Percentiles rank a stretch among this genome's conserved stretches.
Conservation (phyloP, 805 yeast genomes). For the Saturnispora bothae region DNA sequence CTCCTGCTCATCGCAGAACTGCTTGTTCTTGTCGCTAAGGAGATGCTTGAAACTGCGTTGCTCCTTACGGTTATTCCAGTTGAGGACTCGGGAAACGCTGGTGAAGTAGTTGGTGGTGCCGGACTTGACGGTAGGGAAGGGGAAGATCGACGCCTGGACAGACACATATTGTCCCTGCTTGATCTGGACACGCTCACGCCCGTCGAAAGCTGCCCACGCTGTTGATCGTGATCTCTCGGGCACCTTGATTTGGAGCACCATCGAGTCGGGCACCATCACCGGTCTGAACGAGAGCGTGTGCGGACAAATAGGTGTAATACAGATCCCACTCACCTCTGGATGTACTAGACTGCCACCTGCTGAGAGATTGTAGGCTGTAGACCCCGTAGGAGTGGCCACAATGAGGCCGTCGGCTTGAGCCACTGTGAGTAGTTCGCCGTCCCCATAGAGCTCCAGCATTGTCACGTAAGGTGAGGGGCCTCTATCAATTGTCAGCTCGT, state of each 20-base stretch:
- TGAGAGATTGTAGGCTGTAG: constrained; percentile 89
- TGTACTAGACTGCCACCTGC: constrained; percentile 95
- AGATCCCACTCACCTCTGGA: constrained; percentile 86
- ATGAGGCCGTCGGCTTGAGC: constrained; percentile 94
- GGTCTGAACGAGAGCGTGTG: constrained; percentile 92
- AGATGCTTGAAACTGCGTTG: constrained; percentile 71
- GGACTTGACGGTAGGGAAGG: constrained; percentile 85
- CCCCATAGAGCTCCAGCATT: constrained; percentile 81
- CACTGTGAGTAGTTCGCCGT: constrained; percentile 71
- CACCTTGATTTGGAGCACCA: constrained; percentile 71
- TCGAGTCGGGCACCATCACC: constrained; percentile 85
- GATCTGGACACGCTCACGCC: constrained; percentile 76
- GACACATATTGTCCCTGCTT: constrained; percentile 77
- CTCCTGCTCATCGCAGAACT: constrained; percentile 13
- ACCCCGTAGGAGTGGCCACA: constrained; percentile 90
- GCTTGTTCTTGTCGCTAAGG: constrained; percentile 46
- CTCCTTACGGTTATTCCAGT: constrained; percentile 88
- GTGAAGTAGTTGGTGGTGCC: constrained; percentile 72
- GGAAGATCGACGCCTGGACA: constrained; percentile 76
- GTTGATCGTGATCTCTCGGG: constrained; percentile 73
- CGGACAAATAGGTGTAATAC: constrained; percentile 93
- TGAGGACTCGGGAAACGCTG: constrained; percentile 72
- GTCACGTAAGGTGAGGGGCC: constrained; percentile 93
- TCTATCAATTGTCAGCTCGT: constrained; percentile 83
- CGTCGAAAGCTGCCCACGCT: constrained; percentile 97